These are phyloP conservation scores for Pilatotrama ljubarskyi DNA, from an alignment of 768 basidiomycete genomes.

Conservation along the genomic window DNA sequence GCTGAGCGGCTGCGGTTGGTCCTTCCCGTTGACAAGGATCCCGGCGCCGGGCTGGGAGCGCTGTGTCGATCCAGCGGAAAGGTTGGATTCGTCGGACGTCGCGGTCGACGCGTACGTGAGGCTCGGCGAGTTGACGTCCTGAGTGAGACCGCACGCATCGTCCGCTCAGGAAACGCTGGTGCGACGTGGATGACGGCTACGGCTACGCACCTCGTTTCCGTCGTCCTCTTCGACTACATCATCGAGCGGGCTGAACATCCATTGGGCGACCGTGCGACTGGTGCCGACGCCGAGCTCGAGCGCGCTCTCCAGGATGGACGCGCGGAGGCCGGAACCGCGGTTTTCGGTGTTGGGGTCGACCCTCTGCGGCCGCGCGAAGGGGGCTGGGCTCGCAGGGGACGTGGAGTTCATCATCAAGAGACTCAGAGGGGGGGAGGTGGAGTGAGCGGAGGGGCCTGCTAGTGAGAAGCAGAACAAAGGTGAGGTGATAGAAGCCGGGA, in stretches of 20 bases:
- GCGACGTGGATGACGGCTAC: not conserved
- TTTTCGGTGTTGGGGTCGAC: slow-evolving; percentile 20
- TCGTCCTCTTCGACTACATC: slow-evolving; percentile 56
- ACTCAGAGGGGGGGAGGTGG: not conserved
- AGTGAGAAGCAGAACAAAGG: not conserved
- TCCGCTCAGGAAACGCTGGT: not conserved
- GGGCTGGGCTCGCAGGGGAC: slow-evolving; percentile 5
- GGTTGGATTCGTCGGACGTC: slow-evolving; percentile 44
- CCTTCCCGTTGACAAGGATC: slow-evolving; percentile 15
- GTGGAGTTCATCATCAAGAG: slow-evolving; percentile 6
- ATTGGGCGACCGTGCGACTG: slow-evolving; percentile 60
- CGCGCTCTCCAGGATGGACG: slow-evolving; percentile 74
- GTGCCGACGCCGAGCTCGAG: slow-evolving; percentile 64
- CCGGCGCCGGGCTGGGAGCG: slow-evolving; percentile 26
- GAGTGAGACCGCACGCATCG: not conserved
- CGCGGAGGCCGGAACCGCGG: slow-evolving; percentile 62
- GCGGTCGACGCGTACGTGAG: slow-evolving; percentile 44
- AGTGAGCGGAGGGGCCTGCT: not conserved
- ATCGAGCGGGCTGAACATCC: slow-evolving; percentile 69
- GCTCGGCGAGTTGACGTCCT: slow-evolving; percentile 33
- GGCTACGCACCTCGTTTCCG: slow-evolving; percentile 32
- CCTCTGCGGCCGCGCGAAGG: slow-evolving; percentile 17
- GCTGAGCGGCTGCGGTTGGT: slow-evolving; percentile 6
- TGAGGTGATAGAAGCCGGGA: slow-evolving; percentile 4
- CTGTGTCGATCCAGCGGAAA: slow-evolving; percentile 25